Evolutionary conservation across 2,329 filamentous ascomycete species (phyloP).

Genomic region (Beauveria rudraprayagi): DNA sequence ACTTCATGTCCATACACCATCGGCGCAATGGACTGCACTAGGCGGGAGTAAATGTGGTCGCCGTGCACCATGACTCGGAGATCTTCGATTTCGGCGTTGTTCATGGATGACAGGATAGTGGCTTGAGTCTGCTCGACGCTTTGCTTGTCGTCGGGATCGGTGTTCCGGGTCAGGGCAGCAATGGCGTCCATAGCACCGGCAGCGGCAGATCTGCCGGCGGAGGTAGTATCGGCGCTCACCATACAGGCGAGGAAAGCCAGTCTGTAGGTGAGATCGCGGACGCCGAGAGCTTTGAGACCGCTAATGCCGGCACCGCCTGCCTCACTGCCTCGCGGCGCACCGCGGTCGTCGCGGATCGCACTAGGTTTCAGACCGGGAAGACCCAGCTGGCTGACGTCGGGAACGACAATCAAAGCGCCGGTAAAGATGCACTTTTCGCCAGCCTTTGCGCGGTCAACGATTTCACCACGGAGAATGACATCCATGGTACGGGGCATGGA

Average conservation of each 20-base stretch:
- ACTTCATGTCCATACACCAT: conserved; percentile 97
- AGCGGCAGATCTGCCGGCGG: conserved; percentile 65
- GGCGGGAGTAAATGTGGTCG: conserved; percentile 85
- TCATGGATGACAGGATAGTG: conserved; percentile 79
- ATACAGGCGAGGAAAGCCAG: conserved; percentile 97
- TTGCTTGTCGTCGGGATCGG: conserved; percentile 57
- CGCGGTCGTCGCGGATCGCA: conserved; percentile 74
- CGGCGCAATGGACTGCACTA: conserved; percentile 89
- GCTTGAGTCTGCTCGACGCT: conserved; percentile 81
- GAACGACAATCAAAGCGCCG: conserved; percentile 89
- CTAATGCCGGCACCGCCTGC: conserved; percentile 77
- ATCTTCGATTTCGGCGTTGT: conserved; percentile 80
- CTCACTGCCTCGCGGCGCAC: conserved; percentile 64
- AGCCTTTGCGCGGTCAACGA: conserved; percentile 94
- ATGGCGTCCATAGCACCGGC: conserved; percentile 67
- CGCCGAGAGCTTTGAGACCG: conserved; percentile 85
- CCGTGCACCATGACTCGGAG: conserved; percentile 89
- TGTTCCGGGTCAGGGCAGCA: conserved; percentile 60
- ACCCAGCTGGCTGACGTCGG: conserved; percentile 90
- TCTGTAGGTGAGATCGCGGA: conserved; percentile 88
- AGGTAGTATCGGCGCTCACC: conserved; percentile 81
- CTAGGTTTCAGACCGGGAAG: conserved; percentile 79
- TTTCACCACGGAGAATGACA: conserved; percentile 90
- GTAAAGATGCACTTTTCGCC: conserved; percentile 99
- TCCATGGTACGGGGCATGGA: conserved; percentile 99